A percentile compares a stretch with the other conserved stretches of the same genome.
These are phyloP conservation scores for Argentina anserina DNA, from an alignment of 306 rosid species.

Conservation along the genomic window DNA sequence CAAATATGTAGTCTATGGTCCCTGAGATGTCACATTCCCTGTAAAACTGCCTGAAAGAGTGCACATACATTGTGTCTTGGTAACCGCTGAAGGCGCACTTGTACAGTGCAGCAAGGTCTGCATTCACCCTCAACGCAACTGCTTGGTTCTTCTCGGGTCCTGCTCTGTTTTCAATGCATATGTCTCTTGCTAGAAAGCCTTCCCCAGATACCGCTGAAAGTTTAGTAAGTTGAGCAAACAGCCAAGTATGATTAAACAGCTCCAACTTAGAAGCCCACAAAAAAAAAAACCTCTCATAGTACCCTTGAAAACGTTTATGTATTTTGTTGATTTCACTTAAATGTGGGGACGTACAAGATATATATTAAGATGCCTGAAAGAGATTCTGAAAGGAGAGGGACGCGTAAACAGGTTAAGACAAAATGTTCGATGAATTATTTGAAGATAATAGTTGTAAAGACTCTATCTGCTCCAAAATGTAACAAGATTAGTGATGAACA, in stretches of 20 bases:
- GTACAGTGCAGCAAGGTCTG: constrained; percentile 62
- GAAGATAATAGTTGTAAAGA: too few relatives aligned
- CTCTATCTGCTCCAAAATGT: background rate
- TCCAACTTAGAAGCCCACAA: background rate
- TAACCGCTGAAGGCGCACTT: constrained; percentile 52
- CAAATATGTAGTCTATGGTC: constrained; percentile 72
- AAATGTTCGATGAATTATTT: background rate
- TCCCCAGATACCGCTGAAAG: constrained; percentile 70
- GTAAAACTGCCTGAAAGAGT: constrained; percentile 77
- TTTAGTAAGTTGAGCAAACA: background rate
- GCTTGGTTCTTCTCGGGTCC: constrained; percentile 79
- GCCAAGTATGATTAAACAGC: background rate
- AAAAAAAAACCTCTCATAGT: background rate
- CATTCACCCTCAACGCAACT: constrained; percentile 67
- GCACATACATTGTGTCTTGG: constrained; percentile 72
- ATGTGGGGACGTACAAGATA: background rate
- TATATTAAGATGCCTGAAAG: background rate
- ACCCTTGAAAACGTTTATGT: background rate
- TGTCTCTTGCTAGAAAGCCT: constrained; percentile 75
- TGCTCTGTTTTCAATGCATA: constrained; percentile 58
- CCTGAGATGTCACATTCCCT: constrained; percentile 77
- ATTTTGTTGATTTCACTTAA: background rate
- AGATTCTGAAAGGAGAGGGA: background rate
- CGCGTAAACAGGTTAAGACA: background rate
- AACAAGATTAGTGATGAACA: background rate